phyloP scores from a whole-genome alignment of 225 moss, liverwort and hornwort species.

The Anthoceros angustus region DNA sequence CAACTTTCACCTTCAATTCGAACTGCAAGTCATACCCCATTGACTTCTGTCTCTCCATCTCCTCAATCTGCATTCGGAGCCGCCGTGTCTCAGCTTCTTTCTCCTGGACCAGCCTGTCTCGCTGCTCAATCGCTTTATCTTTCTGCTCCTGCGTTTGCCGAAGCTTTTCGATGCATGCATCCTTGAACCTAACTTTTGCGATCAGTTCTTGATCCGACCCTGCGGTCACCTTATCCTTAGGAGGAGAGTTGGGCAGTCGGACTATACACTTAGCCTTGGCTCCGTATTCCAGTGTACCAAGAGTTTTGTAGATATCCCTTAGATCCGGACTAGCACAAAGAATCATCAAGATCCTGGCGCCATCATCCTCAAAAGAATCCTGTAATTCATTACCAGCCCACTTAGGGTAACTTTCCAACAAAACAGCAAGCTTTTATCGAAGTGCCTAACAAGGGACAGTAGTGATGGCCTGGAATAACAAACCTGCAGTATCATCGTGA shows the following conservation, averaged over 20 bases:
- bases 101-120: constrained; percentile 41
- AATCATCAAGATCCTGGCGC: constrained; percentile 80
- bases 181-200: constrained; percentile 52
- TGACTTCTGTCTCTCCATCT: constrained; percentile 6
- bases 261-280: constrained; percentile 88
- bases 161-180: constrained; percentile 45
- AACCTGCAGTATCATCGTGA: constrained; percentile 94
- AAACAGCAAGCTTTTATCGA: not conserved
- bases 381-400: constrained; percentile 10
- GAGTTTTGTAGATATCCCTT: constrained; percentile 63
- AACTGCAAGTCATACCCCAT: not conserved
- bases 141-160: constrained; percentile 32
- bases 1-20: not conserved
- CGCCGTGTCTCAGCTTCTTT: constrained; percentile 47
- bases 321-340: constrained; percentile 67
- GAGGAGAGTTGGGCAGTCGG: constrained; percentile 62
- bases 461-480: not conserved
- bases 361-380: constrained; percentile 83
- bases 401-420: not conserved
- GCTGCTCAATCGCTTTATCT: constrained; percentile 31
- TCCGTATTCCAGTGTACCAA: constrained; percentile 73
- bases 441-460: not conserved
- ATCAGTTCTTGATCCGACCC: constrained; percentile 41
- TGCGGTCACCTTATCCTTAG: constrained; percentile 41
- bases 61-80: constrained; percentile 57